Evolutionary conservation across 495 filamentous ascomycete species (phyloP).

Genomic region (Lophiotrema nucula): DNA sequence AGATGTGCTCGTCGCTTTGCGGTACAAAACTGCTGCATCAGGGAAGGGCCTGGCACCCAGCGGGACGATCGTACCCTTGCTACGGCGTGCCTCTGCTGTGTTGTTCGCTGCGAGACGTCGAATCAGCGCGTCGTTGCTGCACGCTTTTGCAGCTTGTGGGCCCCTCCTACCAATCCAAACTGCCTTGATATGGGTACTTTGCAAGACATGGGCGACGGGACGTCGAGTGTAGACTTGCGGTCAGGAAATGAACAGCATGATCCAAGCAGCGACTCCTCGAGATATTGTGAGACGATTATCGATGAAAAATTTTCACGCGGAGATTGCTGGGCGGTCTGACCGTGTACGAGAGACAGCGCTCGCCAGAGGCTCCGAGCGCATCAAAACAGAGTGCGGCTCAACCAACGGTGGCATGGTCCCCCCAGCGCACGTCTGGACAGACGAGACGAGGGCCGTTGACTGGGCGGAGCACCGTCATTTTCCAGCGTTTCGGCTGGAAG

Average conservation of each 20-base stretch:
- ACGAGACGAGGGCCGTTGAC: constrained; percentile 15
- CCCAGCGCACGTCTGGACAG: constrained; percentile 13
- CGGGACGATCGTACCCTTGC: constrained; percentile 26
- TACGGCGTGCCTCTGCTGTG: constrained; percentile 17
- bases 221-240: constrained; percentile 29
- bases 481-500: constrained; percentile 24
- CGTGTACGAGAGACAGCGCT: constrained; percentile 19
- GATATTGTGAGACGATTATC: constrained; percentile 31
- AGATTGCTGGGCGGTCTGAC: constrained; percentile 26
- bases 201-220: constrained; percentile 4
- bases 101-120: constrained; percentile 26
- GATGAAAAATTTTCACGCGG: constrained; percentile 35
- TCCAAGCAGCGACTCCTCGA: constrained; percentile 12
- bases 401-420: constrained; percentile 23
- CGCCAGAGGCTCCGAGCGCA: constrained; percentile 21
- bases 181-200: background rate
- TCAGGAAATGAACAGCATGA: constrained; percentile 30
- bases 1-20: background rate
- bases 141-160: constrained; percentile 20
- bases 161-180: constrained; percentile 19
- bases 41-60: constrained; percentile 9
- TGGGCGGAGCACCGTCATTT: constrained; percentile 10
- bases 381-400: constrained; percentile 34
- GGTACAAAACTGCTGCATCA: constrained; percentile 17
- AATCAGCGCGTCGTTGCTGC: constrained; percentile 25